Base-by-base conservation (phyloP, 345 rosid species). In the Eucalyptus marginata region DNA sequence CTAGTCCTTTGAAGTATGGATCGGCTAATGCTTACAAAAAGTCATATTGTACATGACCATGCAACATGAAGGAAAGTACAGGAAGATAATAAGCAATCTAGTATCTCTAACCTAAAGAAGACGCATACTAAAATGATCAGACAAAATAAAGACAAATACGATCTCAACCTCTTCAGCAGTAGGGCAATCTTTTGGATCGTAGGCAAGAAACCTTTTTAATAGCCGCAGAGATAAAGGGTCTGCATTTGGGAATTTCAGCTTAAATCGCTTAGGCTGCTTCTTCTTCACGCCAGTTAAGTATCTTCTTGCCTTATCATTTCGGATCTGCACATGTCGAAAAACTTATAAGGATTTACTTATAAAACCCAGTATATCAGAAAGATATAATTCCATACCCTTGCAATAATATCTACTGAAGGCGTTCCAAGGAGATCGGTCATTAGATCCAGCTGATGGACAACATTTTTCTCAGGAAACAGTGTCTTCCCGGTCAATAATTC, bases 341-440 rank as follows among this genome's bases (percentile, higher is more conserved):
- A 36, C 3, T 20, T 10, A 56, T 40, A 40, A 76, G 47, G 47
- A 40, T 76, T 4, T 40, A 10, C 27, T 76, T 3, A 36, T 36
- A 9, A 71, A 71, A 71, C 5, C 5, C 8, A 64, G 14, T 3
- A 13, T 36, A 29, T 76, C 64, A 86, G 18, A 29, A 76, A 6
- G 51, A 33, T 13, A 29, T 86, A 50, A 89, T 88, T 49, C 49
- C 90, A 3, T 93, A 96, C 97, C 93, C 94, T 93, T 27, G 96
- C 93, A 90, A 96, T 93, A 47, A 96, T 90, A 90, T 96, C 99
- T 52, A 95, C 56, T 24, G 97, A 94, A 89, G 99, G 99, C 80
- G 95, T 97, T 81, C 99, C 99, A 18, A 96, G 98, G 87, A 97
- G 93, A 93, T 97, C 97, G 15, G 99, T 97, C 96, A 97, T 97